Base-by-base conservation (phyloP, 164 flowering plant species). In the Stephania japonica region DNA sequence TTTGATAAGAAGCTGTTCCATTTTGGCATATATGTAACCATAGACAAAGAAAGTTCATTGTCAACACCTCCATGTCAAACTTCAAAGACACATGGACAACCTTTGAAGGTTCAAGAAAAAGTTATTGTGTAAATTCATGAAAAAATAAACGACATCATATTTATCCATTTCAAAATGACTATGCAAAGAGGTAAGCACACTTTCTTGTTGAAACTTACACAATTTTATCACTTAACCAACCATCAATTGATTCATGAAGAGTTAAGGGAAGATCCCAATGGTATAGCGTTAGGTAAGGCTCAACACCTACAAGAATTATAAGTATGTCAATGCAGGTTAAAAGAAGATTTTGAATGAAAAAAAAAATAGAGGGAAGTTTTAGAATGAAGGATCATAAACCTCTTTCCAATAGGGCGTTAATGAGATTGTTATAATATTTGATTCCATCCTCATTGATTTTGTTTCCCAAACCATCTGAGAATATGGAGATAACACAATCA, bases 181-280 rank as follows among this genome's bases (percentile, higher is more conserved):
- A n/a, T n/a, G n/a, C n/a, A n/a, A n/a, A n/a, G n/a, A n/a, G n/a
- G n/a, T n/a, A n/a, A n/a, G n/a, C n/a, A n/a, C n/a, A n/a, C n/a
- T n/a, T n/a, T n/a, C n/a, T n/a, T n/a, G n/a, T 14, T 25, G 19
- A 44, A 61, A 81, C 97, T 86, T 83, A 94, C 98, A 88, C 94
- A 81, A 92, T 89, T 75, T 87, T 71, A 71, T 83, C 80, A 75
- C 75, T 82, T 69, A 88, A 63, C 98, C 98, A 94, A 74, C 98
- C 98, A 69, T 90, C 93, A 41, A 84, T 83, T 70, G 92, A 81
- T 73, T 92, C 88, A 16, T 90, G 85, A 74, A 92, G 96, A 79
- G 87, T 78, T 67, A 82, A 80, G 49, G 97, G 97, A 71, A 94
- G 96, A 84, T 94, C 98, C 98, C 97, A 94, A 70, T 94, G 98